Evolutionary conservation across 2,329 filamentous ascomycete species (phyloP).

Genomic region (Plectosphaerella cucumerina): DNA sequence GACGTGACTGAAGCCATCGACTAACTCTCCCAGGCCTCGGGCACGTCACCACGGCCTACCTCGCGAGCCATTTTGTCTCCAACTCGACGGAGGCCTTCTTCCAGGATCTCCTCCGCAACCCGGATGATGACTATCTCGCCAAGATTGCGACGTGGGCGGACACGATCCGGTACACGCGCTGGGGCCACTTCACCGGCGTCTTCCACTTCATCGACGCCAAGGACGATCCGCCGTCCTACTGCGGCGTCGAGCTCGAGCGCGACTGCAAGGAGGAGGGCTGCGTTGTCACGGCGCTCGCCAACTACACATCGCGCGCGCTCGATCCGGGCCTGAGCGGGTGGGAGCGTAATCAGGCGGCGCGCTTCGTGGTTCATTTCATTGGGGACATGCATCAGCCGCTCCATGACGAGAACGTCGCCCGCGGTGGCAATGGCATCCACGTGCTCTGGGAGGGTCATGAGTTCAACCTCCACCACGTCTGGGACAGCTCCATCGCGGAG

Average conservation of each 20-base stretch:
- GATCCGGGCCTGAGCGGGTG: slow-evolving; percentile 38
- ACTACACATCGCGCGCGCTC: slow-evolving; percentile 54
- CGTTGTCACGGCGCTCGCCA: slow-evolving; percentile 55
- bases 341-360: slow-evolving; percentile 55
- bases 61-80: slow-evolving; percentile 57
- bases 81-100: slow-evolving; percentile 52
- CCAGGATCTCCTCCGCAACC: slow-evolving; percentile 51
- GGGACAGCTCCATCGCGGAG: slow-evolving; percentile 68
- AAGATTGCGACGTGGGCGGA: slow-evolving; percentile 65
- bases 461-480: slow-evolving; percentile 68
- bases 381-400: slow-evolving; percentile 68
- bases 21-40: slow-evolving; percentile 45
- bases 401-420: slow-evolving; percentile 58
- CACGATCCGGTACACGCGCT: slow-evolving; percentile 59
- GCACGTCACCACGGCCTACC: slow-evolving; percentile 61
- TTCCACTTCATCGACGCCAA: slow-evolving; percentile 70
- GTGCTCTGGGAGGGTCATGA: slow-evolving; percentile 55
- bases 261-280: slow-evolving; percentile 62
- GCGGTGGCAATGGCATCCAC: slow-evolving; percentile 65
- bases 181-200: slow-evolving; percentile 53
- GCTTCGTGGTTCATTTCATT: slow-evolving; percentile 65
- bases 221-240: slow-evolving; percentile 54
- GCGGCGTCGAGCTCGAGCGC: slow-evolving; percentile 53
- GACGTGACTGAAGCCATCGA: slow-evolving; percentile 18
- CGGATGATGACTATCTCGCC: slow-evolving; percentile 55